A percentile compares a stretch with the other conserved stretches of the same genome.
phyloP scores from a whole-genome alignment of 257 asterid genomes.

The Gentiana macrophylla region DNA sequence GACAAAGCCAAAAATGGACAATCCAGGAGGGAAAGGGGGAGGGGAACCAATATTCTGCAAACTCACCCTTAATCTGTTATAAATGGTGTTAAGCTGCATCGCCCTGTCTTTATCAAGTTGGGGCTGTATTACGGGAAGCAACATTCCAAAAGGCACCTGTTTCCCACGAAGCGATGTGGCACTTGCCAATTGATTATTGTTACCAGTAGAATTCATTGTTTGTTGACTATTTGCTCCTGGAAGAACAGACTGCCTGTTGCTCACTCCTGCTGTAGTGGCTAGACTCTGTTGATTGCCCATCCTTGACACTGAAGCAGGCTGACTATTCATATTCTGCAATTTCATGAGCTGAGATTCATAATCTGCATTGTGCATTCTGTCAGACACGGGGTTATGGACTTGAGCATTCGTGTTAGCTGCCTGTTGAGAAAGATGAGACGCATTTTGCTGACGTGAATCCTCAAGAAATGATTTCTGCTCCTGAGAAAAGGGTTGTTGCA shows the following conservation, averaged over 20 bases:
- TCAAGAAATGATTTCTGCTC: conserved; percentile 24
- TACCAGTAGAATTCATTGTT: conserved; percentile 21
- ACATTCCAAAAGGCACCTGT: conserved; percentile 86
- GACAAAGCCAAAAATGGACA: conserved; percentile 7
- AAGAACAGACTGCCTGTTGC: conserved; percentile 27
- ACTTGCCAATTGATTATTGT: conserved; percentile 25
- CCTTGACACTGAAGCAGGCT: conserved; percentile 25
- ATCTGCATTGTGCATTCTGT: conserved; percentile 27
- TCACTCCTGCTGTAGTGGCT: conserved; percentile 24
- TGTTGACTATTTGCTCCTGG: conserved; percentile 39
- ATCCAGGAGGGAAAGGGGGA: too few relatives aligned
- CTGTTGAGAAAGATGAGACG: conserved; percentile 33
- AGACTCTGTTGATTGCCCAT: conserved; percentile 30
- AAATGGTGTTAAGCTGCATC: conserved; percentile 74
- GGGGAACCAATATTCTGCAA: neutral
- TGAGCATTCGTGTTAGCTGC: conserved; percentile 25
- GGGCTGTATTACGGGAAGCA: conserved; percentile 84
- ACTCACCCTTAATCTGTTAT: conserved; percentile 59
- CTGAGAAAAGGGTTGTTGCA: conserved; percentile 13
- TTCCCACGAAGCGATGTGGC: conserved; percentile 39
- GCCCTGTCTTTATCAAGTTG: conserved; percentile 89
- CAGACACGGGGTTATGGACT: conserved; percentile 26
- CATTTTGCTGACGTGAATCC: conserved; percentile 19
- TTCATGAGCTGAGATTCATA: conserved; percentile 35
- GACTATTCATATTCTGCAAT: conserved; percentile 35